These are phyloP conservation scores for Cordyceps cateniannulata DNA, from an alignment of 2,329 filamentous ascomycete species.

Conservation along the genomic window DNA sequence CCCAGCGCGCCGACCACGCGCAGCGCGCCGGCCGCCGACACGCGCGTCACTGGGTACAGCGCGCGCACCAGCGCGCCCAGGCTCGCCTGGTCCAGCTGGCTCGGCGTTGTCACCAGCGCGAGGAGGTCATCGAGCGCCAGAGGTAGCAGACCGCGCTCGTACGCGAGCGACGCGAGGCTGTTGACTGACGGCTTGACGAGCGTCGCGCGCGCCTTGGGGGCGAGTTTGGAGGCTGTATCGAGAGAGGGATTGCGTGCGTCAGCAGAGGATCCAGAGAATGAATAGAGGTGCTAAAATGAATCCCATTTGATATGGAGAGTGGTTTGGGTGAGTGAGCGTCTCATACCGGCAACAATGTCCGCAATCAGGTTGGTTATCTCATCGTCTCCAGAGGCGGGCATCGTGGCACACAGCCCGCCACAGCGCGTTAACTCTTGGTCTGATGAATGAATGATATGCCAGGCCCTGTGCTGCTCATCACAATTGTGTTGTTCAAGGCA, in stretches of 20 bases:
- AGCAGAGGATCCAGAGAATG: background rate
- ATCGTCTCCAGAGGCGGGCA: slow-evolving; percentile 22
- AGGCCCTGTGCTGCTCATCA: background rate
- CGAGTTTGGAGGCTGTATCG: slow-evolving; percentile 46
- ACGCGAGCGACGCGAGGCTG: slow-evolving; percentile 54
- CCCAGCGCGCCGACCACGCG: slow-evolving; percentile 68
- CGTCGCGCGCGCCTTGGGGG: slow-evolving; percentile 58
- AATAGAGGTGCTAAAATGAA: background rate
- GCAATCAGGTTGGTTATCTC: slow-evolving; percentile 30
- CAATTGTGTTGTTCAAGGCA: background rate
- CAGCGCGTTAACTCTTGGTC: background rate
- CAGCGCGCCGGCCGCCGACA: slow-evolving; percentile 55
- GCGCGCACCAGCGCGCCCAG: slow-evolving; percentile 63
- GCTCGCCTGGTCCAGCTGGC: slow-evolving; percentile 69
- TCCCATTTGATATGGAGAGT: background rate
- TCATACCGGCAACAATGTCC: slow-evolving; percentile 26
- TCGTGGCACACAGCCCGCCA: slow-evolving; percentile 3
- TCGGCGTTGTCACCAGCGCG: slow-evolving; percentile 59
- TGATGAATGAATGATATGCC: background rate
- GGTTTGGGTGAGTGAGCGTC: background rate
- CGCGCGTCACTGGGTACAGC: slow-evolving; percentile 63
- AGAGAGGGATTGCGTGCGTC: background rate
- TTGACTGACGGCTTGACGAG: slow-evolving; percentile 60
- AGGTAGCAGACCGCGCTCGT: slow-evolving; percentile 60
- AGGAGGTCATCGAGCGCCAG: slow-evolving; percentile 57